Base-by-base conservation (phyloP, 2,329 filamentous ascomycete species). In the Periconia digitata region DNA sequence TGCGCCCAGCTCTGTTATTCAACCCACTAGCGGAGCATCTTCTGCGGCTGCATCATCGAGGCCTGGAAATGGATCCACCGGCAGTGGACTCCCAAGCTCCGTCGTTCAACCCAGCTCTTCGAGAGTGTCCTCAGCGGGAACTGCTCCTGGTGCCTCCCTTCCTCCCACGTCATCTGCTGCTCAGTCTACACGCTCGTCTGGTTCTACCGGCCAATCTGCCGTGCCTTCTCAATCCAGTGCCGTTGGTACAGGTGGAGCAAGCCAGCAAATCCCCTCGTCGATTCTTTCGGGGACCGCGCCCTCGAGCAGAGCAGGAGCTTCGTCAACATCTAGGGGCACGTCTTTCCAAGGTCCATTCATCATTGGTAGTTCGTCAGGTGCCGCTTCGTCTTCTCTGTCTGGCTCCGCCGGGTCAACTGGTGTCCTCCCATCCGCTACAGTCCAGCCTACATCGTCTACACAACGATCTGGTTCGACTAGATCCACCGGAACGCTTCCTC, bases 351-450 rank as follows among this genome's bases (percentile, higher is more conserved):
- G 40, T 4, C 40, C 40, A 6, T 42, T 42, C 40, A 42, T 42
- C 16, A 43, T 53, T 24, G 44, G 41, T 34, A 58, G 53, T 16
- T 58, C 60, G 10, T 60, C 61, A 8, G 59, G 56, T 21, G 51
- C 49, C 34, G 43, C 58, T 21, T 53, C 66, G 20, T 48, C 46
- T 5, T 51, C 58, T 34, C 10, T 13, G 4, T 10, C 27, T 32
- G 40, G 41, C 24, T 46, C 22, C 20, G 29, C 47, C 46, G 51
- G 45, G 29, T 49, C 56, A 20, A 58, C 46, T 47, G 48, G 56
- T 17, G 23, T 47, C 8, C 48, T 61, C 6, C 60, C 59, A 1
- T 48, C 56, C 4, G 37, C 60, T 22, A 50, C 55, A 15, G 50
- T 27, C 6, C 48, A 29, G 16, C 34, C 52, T 17, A 54, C 49